Conservation (phyloP, 2,329 filamentous ascomycete genomes). For the Arthrobotrys conoides region DNA sequence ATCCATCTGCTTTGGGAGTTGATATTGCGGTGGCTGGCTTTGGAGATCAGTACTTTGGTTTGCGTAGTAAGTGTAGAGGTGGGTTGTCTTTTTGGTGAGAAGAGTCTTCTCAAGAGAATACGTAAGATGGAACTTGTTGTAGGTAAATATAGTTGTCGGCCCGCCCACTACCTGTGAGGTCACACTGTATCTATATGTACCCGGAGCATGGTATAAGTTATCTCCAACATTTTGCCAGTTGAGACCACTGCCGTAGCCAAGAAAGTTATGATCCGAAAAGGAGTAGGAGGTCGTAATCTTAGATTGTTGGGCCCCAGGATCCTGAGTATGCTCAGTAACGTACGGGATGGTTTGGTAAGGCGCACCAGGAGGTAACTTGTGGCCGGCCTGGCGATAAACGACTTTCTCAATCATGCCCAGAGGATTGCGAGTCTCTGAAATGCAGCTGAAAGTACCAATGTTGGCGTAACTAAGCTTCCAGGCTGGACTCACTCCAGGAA, state of each 20-base stretch:
- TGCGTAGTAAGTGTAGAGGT: neutral
- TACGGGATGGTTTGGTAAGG: neutral
- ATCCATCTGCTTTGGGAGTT: neutral
- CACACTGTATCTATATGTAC: neutral
- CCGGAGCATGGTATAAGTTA: neutral
- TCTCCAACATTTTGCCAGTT: neutral
- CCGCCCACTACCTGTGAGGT: neutral
- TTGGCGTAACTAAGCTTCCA: neutral
- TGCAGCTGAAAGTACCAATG: neutral
- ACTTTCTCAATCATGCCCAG: neutral
- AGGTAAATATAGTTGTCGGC: neutral
- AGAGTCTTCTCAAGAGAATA: neutral
- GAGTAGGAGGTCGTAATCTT: neutral
- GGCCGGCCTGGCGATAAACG: neutral
- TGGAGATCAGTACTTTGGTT: neutral
- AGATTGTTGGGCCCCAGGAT: neutral
- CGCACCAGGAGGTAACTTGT: neutral
- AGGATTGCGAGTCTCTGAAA: neutral
- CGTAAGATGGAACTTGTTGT: constrained; percentile 1
- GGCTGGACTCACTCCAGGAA: neutral
- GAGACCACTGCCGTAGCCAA: neutral
- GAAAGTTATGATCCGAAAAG: neutral
- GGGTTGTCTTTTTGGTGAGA: neutral
- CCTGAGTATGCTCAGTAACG: neutral
- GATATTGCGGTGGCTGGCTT: neutral